Evolutionary conservation across 768 basidiomycete species (phyloP), one percentile per base, ranked within the genome.

Genomic region (Austroboletus festivus): DNA sequence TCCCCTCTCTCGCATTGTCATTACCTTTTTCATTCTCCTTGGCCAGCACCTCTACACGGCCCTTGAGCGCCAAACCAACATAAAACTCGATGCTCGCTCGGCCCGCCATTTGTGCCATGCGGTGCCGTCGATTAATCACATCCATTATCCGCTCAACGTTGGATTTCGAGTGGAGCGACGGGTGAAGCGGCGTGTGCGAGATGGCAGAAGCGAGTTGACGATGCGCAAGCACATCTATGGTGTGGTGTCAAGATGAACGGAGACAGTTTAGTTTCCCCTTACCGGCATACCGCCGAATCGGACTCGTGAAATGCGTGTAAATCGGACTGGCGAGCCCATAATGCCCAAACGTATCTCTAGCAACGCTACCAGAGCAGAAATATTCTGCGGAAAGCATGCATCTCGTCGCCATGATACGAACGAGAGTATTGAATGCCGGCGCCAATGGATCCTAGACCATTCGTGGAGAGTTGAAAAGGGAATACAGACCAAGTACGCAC

Each of bases 331-430:
- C 96, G n/a, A 99, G 79, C 34, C 96, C 96, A 64, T 99, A 99
- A 67, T 98, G 96, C 2, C 89, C 87, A 63, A 97, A 99, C 1
- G 92, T 86, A 54, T 96, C 93, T 42, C 85, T 81, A 0, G 86
- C 81, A 3, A 97, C 93, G 56, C 92, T 93, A 9, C 96, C 95
- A 0, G 94, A 89, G 64, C 89, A 92, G 71, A 98, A 97, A 67
- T 99, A 99, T 65, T 99, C 96, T 18, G 96, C 96, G 0, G 94
- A 86, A 21, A 97, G 76, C 96, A 99, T 99, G 66, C 96, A 97
- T 24, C 96, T 77, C 3, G 95, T 98, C 3, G 96, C 94, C 94
- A 99, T 97, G 67, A 99, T 98, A 35, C 96, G 85, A 31, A 99
- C 95, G 16, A 98, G 80, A 0, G 93, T 98, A 59, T 98, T 99